Evolutionary conservation across 306 rosid species (phyloP), one percentile per base, ranked within the genome.

Genomic region (Carpinus fangiana): DNA sequence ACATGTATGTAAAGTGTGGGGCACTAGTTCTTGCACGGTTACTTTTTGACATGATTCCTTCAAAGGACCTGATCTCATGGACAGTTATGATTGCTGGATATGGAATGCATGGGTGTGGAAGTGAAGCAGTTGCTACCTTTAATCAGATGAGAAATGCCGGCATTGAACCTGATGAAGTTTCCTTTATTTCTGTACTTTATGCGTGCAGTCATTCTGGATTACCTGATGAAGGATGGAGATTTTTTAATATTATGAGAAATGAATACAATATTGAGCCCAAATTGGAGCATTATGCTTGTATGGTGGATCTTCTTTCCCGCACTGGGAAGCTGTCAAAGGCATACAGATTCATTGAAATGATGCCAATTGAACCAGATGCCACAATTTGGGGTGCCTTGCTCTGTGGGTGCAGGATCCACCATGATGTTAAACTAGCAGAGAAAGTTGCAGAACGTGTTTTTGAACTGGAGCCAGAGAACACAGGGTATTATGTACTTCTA

Each of bases 281-380:
- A 61, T 79, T 87, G 78, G 89, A 87, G 77, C 96, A 89, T 70
- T 89, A 86, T 81, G 89, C 96, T 8, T 87, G 96, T 68, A 89
- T 91, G 93, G 91, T 89, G 55, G 96, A 91, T 86, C 93, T 90
- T 75, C 93, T 90, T 57, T 77, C 91, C 45, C 91, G 96, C n/a
- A 81, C 85, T 3, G 91, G 96, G 72, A 87, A 89, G 79, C 86
- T 91, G 20, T 61, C 78, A 3, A 74, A 79, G 87, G 96, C 93
- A 0, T 88, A 79, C 76, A 82, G 31, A 34, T 91, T 91, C 79
- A 86, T 91, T 8, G 46, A 91, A 77, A 67, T 55, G 31, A 89
- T 91, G 88, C 91, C 96, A 41, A 84, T 89, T 67, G 53, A 86
- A 82, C 89, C 91, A 64, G 93, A 87, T 79, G 96, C 91, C 72